Conservation (phyloP, 2,329 filamentous ascomycete genomes). For the Neoascochyta sp. region DNA sequence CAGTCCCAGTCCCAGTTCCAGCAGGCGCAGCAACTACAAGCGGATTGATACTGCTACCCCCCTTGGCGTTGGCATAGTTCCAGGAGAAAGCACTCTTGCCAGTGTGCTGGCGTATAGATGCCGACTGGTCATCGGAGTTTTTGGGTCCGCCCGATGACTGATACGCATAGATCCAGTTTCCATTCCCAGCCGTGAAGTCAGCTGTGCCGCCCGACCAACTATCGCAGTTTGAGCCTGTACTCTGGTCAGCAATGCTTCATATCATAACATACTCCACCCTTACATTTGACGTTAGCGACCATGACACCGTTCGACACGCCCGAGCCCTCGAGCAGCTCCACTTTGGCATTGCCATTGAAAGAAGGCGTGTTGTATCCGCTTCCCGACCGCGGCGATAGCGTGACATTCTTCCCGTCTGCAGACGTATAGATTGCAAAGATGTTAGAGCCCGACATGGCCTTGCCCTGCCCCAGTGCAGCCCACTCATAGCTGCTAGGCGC, state of each 20-base stretch:
- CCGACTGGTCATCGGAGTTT: conserved; percentile 45
- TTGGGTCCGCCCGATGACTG: conserved; percentile 46
- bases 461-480: conserved; percentile 56
- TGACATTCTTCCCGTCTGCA: conserved; percentile 52
- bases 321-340: conserved; percentile 52
- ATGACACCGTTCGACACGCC: conserved; percentile 52
- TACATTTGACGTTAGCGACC: conserved; percentile 56
- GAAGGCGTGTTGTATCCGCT: conserved; percentile 45
- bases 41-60: conserved; percentile 47
- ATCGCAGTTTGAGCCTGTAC: conserved; percentile 49
- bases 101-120: conserved; percentile 47
- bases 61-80: conserved; percentile 49
- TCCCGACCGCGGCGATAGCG: conserved; percentile 52
- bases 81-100: conserved; percentile 43
- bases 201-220: conserved; percentile 52
- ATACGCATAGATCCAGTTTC: conserved; percentile 52
- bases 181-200: conserved; percentile 44
- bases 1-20: conserved; percentile 12
- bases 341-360: conserved; percentile 42
- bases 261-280: conserved; percentile 4
- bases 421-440: conserved; percentile 60
- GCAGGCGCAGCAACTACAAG: conserved; percentile 32
- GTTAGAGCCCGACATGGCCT: conserved; percentile 52
- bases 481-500: conserved; percentile 53
- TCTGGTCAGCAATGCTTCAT: conserved; percentile 9